Evolutionary conservation across 805 yeast species (phyloP).

Genomic region (Cyberlindnera samutprakarnensis): DNA sequence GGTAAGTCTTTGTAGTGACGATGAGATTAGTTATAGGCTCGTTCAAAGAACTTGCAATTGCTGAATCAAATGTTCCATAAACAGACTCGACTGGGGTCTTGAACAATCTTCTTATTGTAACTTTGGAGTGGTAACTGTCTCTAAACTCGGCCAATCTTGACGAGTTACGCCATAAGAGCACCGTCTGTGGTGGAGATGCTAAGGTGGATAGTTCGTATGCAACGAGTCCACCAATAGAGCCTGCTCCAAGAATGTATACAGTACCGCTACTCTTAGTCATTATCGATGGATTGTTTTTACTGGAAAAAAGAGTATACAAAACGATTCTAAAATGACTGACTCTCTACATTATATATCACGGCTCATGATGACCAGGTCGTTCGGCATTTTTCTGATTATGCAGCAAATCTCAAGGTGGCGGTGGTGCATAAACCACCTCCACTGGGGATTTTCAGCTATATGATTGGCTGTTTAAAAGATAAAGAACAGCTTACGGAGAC

Average conservation of each 20-base stretch:
- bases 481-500: too few species aligned
- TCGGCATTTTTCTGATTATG: too few species aligned
- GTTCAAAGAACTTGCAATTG: constrained; percentile 12
- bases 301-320: neutral
- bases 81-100: constrained; percentile 8
- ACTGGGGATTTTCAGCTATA: too few species aligned
- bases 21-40: constrained; percentile 47
- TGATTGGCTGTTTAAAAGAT: too few species aligned
- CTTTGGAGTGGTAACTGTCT: constrained; percentile 9
- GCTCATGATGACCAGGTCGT: too few species aligned
- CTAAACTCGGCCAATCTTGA: constrained; percentile 13
- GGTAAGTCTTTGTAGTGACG: constrained; percentile 75
- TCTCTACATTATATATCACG: too few species aligned
- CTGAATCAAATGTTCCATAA: constrained; percentile 4
- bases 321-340: too few species aligned
- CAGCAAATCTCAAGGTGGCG: too few species aligned
- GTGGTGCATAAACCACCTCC: too few species aligned
- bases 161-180: constrained; percentile 17
- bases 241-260: constrained; percentile 21
- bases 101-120: constrained; percentile 17
- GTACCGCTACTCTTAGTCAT: neutral
- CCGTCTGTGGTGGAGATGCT: constrained; percentile 11
- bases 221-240: constrained; percentile 23
- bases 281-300: neutral
- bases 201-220: constrained; percentile 18